A percentile compares a stretch with the other conserved stretches of the same genome.
Evolutionary conservation across 2,329 filamentous ascomycete species (phyloP).

Genomic region (Neophaeococcomyces mojaviensis): DNA sequence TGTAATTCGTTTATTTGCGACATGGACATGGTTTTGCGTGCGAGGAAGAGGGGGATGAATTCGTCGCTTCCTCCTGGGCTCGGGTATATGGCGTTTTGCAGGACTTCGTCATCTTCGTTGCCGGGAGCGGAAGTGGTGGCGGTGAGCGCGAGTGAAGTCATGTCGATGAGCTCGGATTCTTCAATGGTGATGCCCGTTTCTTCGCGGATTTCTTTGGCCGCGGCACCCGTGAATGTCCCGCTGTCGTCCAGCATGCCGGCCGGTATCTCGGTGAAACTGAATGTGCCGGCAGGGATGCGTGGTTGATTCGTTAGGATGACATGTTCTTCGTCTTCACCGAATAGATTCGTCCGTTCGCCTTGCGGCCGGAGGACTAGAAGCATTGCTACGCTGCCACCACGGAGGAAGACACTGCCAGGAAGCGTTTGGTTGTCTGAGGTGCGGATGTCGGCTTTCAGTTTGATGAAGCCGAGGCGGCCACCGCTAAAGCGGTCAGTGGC

Average conservation of each 20-base stretch:
- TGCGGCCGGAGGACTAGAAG: slow-evolving; percentile 50
- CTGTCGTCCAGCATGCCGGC: slow-evolving; percentile 54
- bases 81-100: slow-evolving; percentile 47
- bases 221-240: slow-evolving; percentile 46
- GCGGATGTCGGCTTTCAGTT: slow-evolving; percentile 47
- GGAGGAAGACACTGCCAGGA: slow-evolving; percentile 50
- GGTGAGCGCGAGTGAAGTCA: slow-evolving; percentile 44
- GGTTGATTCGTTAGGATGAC: slow-evolving; percentile 52
- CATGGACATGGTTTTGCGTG: slow-evolving; percentile 45
- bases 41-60: slow-evolving; percentile 50
- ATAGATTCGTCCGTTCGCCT: no score
- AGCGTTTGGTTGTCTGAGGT: slow-evolving; percentile 45
- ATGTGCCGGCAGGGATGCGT: slow-evolving; percentile 48
- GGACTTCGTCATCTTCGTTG: slow-evolving; percentile 27
- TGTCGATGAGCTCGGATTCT: slow-evolving; percentile 44
- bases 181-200: slow-evolving; percentile 49
- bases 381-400: slow-evolving; percentile 53
- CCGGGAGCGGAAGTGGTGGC: slow-evolving; percentile 3
- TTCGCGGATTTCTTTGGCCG: slow-evolving; percentile 51
- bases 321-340: slow-evolving; percentile 34
- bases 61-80: slow-evolving; percentile 52
- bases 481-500: slow-evolving; percentile 46
- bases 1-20: slow-evolving; percentile 43
- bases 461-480: slow-evolving; percentile 48
- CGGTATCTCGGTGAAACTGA: slow-evolving; percentile 50